Base-by-base conservation (phyloP, 2,329 filamentous ascomycete genomes). In the Rhytidhysteron rufulum region DNA sequence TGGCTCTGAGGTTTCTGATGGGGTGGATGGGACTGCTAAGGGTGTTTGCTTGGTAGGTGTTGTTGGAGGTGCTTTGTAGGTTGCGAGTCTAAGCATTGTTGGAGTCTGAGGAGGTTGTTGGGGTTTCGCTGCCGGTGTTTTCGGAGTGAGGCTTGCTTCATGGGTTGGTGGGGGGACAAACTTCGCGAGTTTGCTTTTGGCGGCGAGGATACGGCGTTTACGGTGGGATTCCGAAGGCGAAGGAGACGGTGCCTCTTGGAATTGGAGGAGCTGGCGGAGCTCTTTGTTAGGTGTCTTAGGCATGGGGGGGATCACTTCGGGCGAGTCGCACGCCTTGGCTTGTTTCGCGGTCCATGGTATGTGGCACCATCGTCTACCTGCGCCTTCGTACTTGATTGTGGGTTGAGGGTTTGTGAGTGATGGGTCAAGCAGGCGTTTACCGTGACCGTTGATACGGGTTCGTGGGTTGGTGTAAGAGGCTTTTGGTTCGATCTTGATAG, bases 261-360 rank as follows among this genome's bases (percentile, higher is more conserved):
- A 11, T 13, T 8, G 24, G 13, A 10, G 10, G n/a, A 19, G 31
- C 18, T 10, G 31, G 11, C n/a, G 18, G 11, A 33, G 17, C n/a
- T 17, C 31, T 33, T 18, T 33, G n/a, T n/a, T n/a, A n/a, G n/a
- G n/a, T n/a, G n/a, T n/a, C n/a, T n/a, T n/a, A n/a, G n/a, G n/a
- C n/a, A n/a, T n/a, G n/a, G n/a, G n/a, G 17, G 18, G 31, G 11
- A 33, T 10, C 11, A 33, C 10, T 19, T n/a, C 45, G 8, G 43
- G 16, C 15, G 44, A 46, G 30, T 22, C 33, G 35, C 53, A 57
- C 17, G 53, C 58, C 38, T 42, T 32, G 17, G 53, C 52, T 47
- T 55, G 53, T 39, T 54, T 50, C 32, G n/a, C 34, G 2, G 54
- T 59, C 59, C 58, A 60, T n/a, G 59, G 57, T 17, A 56, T 2